Evolutionary conservation across 305 asterid genomes (phyloP).

Genomic region (Solanum hybrid): DNA sequence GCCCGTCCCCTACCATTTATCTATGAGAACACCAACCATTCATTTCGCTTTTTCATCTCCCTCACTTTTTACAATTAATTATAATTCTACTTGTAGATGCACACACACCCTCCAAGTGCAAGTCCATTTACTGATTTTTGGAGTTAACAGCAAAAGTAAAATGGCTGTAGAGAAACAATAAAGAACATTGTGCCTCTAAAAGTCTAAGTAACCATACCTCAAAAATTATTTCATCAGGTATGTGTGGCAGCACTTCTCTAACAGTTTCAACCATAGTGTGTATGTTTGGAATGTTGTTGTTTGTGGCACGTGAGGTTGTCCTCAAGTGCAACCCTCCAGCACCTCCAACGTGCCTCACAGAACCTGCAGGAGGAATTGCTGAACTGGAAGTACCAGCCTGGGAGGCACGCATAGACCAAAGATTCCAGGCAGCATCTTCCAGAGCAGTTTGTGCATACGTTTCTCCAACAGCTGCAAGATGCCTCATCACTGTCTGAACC

Average conservation of each 20-base stretch:
- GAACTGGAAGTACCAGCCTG: slow-evolving; percentile 65
- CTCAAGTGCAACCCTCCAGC: slow-evolving; percentile 45
- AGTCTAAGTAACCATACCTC: slow-evolving; percentile 36
- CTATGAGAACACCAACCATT: neutral
- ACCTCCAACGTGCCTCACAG: slow-evolving; percentile 29
- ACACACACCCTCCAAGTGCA: neutral
- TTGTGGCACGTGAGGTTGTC: slow-evolving; percentile 27
- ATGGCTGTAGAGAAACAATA: neutral
- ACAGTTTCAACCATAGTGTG: slow-evolving; percentile 75
- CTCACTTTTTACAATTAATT: neutral
- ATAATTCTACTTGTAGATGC: neutral
- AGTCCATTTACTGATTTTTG: neutral
- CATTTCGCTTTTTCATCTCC: neutral
- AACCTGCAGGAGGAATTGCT: slow-evolving; percentile 28
- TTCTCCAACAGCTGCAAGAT: slow-evolving; percentile 86
- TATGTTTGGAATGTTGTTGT: slow-evolving; percentile 42
- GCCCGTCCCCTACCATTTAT: neutral
- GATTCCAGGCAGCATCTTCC: slow-evolving; percentile 70
- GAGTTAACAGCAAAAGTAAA: neutral
- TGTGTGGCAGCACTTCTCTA: slow-evolving; percentile 72
- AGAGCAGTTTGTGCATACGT: slow-evolving; percentile 62
- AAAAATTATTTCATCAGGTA: slow-evolving; percentile 64
- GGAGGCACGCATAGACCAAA: slow-evolving; percentile 60
- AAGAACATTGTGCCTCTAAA: neutral
- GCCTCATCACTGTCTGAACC: slow-evolving; percentile 91